phyloP scores from a whole-genome alignment of 2,329 filamentous ascomycete genomes.

The Beauveria sp. region DNA sequence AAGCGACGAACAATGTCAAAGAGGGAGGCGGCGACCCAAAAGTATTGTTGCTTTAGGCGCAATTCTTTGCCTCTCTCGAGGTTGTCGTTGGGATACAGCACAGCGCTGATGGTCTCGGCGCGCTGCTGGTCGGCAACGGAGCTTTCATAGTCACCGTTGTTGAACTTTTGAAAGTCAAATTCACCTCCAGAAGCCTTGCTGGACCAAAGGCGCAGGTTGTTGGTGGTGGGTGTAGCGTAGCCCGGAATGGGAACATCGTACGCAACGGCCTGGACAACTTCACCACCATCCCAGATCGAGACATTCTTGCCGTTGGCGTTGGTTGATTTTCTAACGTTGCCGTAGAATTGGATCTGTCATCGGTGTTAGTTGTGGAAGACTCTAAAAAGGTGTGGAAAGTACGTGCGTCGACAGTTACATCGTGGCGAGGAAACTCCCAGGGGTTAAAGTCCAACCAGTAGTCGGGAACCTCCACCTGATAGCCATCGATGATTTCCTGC shows the following conservation, averaged over 20 bases:
- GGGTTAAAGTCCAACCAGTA: conserved; percentile 99
- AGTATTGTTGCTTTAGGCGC: conserved; percentile 97
- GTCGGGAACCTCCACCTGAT: conserved; percentile 95
- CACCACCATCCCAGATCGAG: conserved; percentile 82
- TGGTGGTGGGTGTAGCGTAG: conserved; percentile 82
- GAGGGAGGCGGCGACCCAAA: conserved; percentile 96
- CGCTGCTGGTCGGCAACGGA: conserved; percentile 97
- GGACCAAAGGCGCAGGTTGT: conserved; percentile 95
- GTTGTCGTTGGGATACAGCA: conserved; percentile 96
- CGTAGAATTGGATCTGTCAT: conserved; percentile 86
- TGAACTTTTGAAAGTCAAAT: conserved; percentile 99
- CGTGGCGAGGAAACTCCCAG: conserved; percentile 95
- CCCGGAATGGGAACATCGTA: conserved; percentile 92
- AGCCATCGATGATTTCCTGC: conserved; percentile 96
- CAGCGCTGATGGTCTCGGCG: conserved; percentile 97
- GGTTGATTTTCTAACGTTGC: conserved; percentile 65
- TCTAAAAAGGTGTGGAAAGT: neutral
- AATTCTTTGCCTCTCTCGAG: conserved; percentile 94
- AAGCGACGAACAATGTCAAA: conserved; percentile 95
- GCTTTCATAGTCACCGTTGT: conserved; percentile 94
- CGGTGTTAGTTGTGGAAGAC: neutral
- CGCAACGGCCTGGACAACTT: conserved; percentile 84
- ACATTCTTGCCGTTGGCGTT: conserved; percentile 70
- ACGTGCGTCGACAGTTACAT: conserved; percentile 75
- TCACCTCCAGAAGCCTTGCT: conserved; percentile 96